Evolutionary conservation across 108 stramenopile genomes (phyloP), one percentile per base, ranked within the genome.

Genomic region (Nitzschia sp.): DNA sequence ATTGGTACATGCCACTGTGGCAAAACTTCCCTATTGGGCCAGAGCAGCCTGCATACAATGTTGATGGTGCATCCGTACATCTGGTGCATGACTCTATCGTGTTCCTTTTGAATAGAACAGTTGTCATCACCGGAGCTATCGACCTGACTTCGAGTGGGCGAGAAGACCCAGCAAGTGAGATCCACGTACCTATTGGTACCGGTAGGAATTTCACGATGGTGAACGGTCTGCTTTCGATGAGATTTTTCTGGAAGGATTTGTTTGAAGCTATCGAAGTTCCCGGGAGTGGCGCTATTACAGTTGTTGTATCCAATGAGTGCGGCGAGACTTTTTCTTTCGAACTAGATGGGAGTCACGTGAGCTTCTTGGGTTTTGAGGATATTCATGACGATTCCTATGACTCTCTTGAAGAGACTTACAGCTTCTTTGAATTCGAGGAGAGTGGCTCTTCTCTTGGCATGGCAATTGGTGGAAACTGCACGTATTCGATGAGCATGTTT

Each of bases 311-410:
- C 2, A 64, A 64, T 48, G 29, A 26, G 9, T 44, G 54, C 30
- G 68, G 60, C 1, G 68, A 83, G 30, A 23, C 21, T n/a, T 78
- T 71, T 55, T 78, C 66, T 28, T 85, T 73, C 47, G 44, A 48
- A 11, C 38, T 86, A 23, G 60, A 45, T n/a, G 82, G 77, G 0
- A 59, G 64, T n/a, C 22, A 61, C 0, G 81, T 78, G 26, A 72
- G 47, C 2, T 58, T 75, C 8, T 26, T 86, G 33, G 85, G 85
- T 21, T 65, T 68, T 22, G 85, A 80, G 11, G 85, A 86, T 48
- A 25, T 61, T 25, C 80, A 86, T 45, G 82, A 86, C 53, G 21
- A 46, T 17, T 60, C 68, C 11, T 86, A 73, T 53, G 53, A 75
- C 33, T 21, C 56, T 19, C 55, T 65, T 23, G 25, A 33, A 55